These are phyloP conservation scores for Rhynchospora pubera DNA, from an alignment of 176 grass and related monocot species.

Conservation along the genomic window DNA sequence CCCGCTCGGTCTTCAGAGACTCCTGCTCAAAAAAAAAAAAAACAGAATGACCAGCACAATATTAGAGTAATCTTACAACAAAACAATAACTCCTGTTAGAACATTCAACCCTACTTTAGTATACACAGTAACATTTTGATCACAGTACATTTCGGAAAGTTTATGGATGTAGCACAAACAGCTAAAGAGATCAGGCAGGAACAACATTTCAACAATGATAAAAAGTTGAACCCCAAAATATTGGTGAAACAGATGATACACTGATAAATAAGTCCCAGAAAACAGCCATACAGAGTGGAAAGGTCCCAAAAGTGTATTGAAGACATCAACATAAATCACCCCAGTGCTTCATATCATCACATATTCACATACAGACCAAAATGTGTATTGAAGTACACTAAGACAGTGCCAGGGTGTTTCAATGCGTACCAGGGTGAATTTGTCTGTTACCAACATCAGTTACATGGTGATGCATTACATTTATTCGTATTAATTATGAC, in stretches of 20 bases:
- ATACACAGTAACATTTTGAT: not conserved
- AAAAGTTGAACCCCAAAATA: not conserved
- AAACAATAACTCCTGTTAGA: not conserved
- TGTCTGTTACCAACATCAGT: no score
- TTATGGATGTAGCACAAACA: not conserved
- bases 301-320: not conserved
- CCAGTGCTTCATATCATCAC: not conserved
- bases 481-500: not conserved
- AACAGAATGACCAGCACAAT: not conserved
- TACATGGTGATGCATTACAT: not conserved
- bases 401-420: not conserved
- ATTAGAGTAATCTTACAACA: not conserved
- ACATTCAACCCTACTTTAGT: not conserved
- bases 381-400: not conserved
- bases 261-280: not conserved
- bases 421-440: no score
- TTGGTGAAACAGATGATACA: not conserved
- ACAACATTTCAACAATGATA: not conserved
- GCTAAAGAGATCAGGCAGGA: not conserved
- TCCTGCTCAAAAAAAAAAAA: slow-evolving; percentile 29
- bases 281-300: not conserved
- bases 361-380: not conserved
- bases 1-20: slow-evolving; percentile 57
- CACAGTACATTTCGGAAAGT: not conserved
- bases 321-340: not conserved